These are phyloP conservation scores for Penicillium desertorum DNA, from an alignment of 495 filamentous ascomycete species.

Conservation along the genomic window DNA sequence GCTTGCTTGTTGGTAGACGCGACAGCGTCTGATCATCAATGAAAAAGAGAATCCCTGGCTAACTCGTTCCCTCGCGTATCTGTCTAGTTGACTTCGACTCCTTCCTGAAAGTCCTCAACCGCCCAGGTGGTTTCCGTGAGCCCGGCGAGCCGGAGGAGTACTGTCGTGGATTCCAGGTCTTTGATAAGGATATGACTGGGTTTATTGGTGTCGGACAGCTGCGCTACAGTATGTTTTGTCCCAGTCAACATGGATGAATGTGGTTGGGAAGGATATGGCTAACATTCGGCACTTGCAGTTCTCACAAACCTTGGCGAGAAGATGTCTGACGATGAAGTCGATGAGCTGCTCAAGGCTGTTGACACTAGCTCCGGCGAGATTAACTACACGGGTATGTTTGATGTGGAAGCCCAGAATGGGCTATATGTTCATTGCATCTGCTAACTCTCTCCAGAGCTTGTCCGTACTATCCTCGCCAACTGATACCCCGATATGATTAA, in stretches of 20 bases:
- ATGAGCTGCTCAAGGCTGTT: conserved; percentile 95
- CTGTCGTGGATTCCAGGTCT: conserved; percentile 96
- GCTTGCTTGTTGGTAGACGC: background rate
- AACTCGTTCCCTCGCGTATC: background rate
- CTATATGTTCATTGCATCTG: background rate
- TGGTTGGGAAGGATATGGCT: background rate
- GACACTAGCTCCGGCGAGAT: conserved; percentile 92
- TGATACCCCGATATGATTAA: conserved; percentile 47
- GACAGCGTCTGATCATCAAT: background rate
- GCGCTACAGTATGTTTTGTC: conserved; percentile 66
- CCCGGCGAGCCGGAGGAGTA: conserved; percentile 97
- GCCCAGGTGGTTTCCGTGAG: conserved; percentile 95
- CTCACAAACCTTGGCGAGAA: conserved; percentile 97
- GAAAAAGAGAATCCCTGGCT: background rate
- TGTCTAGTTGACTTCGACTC: conserved; percentile 93
- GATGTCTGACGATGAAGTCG: conserved; percentile 97
- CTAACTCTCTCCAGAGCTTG: conserved; percentile 61
- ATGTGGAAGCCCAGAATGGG: background rate
- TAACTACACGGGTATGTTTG: conserved; percentile 81
- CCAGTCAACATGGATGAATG: background rate
- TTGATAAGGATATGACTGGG: conserved; percentile 98
- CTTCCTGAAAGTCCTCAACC: conserved; percentile 92
- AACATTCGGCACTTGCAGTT: conserved; percentile 47
- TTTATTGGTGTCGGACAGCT: conserved; percentile 97
- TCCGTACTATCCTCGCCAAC: conserved; percentile 92